Percentiles rank a stretch among this genome's conserved stretches.
phyloP scores from a whole-genome alignment of 2,329 filamentous ascomycete genomes.

The Malbranchea cinnamomea region DNA sequence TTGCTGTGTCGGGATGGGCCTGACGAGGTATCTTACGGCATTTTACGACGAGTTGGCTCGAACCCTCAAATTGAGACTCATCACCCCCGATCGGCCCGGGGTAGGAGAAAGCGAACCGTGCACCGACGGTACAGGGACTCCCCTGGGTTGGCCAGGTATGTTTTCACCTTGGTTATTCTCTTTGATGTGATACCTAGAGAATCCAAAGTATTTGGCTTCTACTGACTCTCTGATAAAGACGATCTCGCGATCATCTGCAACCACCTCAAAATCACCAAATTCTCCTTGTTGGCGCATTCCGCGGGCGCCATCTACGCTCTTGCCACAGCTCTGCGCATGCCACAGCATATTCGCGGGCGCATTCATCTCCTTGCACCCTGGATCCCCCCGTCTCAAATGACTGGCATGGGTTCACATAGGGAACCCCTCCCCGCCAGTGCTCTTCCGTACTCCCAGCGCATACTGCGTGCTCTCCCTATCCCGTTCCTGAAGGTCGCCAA shows the following conservation, averaged over 20 bases:
- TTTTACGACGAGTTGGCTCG: slow-evolving; percentile 94
- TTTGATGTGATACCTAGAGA: not conserved
- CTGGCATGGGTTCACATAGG: slow-evolving; percentile 57
- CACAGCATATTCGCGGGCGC: slow-evolving; percentile 83
- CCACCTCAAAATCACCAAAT: slow-evolving; percentile 79
- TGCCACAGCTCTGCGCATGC: slow-evolving; percentile 87
- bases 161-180: slow-evolving; percentile 7
- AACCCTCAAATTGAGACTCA: slow-evolving; percentile 74
- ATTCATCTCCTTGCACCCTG: slow-evolving; percentile 91
- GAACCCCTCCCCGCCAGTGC: slow-evolving; percentile 62
- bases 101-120: slow-evolving; percentile 85
- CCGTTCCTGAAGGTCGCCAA: slow-evolving; percentile 89
- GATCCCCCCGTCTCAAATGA: slow-evolving; percentile 94
- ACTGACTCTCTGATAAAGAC: slow-evolving; percentile 25
- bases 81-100: slow-evolving; percentile 86
- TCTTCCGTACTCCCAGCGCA: slow-evolving; percentile 80
- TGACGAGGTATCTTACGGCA: slow-evolving; percentile 88
- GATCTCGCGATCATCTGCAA: slow-evolving; percentile 94
- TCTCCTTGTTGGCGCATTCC: slow-evolving; percentile 90
- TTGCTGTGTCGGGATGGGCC: slow-evolving; percentile 93
- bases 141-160: slow-evolving; percentile 85
- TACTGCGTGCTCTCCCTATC: slow-evolving; percentile 77
- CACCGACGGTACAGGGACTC: slow-evolving; percentile 65
- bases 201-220: slow-evolving; percentile 28
- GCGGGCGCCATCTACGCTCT: slow-evolving; percentile 96